Percentiles rank a stretch among this genome's conserved stretches.
Evolutionary conservation across 2,329 filamentous ascomycete genomes (phyloP).

Genomic region (Botryosphaeria dothidea): DNA sequence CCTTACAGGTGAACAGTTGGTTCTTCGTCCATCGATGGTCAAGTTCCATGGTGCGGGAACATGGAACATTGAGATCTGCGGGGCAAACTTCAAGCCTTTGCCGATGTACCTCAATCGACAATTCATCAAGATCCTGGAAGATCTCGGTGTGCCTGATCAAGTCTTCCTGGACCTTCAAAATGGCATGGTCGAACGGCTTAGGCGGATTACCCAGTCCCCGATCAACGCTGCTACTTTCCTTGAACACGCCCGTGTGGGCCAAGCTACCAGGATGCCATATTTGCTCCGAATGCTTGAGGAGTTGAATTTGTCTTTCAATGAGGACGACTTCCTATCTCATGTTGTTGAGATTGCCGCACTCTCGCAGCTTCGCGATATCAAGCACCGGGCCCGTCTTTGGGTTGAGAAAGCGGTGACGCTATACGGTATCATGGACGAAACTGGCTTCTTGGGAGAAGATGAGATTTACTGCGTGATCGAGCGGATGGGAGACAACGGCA

Average conservation of each 20-base stretch:
- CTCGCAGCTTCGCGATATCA: constrained; percentile 71
- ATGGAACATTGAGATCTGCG: constrained; percentile 69
- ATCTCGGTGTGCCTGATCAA: constrained; percentile 60
- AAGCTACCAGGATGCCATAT: constrained; percentile 59
- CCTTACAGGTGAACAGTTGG: constrained; percentile 59
- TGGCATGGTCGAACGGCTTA: constrained; percentile 61
- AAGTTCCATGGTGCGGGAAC: constrained; percentile 62
- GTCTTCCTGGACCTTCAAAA: constrained; percentile 68
- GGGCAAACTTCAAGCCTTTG: constrained; percentile 66
- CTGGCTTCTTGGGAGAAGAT: constrained; percentile 63
- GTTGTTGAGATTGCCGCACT: constrained; percentile 71
- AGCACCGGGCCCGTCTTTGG: constrained; percentile 75
- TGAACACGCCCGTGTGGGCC: constrained; percentile 61
- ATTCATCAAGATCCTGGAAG: constrained; percentile 83
- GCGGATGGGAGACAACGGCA: constrained; percentile 32
- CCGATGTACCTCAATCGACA: constrained; percentile 74
- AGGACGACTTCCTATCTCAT: constrained; percentile 69
- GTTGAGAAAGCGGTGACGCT: constrained; percentile 71
- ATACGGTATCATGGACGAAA: constrained; percentile 84
- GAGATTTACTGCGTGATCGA: constrained; percentile 68
- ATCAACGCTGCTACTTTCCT: constrained; percentile 68
- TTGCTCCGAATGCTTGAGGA: constrained; percentile 62
- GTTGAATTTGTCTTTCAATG: constrained; percentile 64
- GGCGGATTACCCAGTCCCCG: constrained; percentile 58
- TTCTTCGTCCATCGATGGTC: constrained; percentile 72